phyloP scores from a whole-genome alignment of 371 early-diverging fungal genomes.

The Nosema granulosis region DNA sequence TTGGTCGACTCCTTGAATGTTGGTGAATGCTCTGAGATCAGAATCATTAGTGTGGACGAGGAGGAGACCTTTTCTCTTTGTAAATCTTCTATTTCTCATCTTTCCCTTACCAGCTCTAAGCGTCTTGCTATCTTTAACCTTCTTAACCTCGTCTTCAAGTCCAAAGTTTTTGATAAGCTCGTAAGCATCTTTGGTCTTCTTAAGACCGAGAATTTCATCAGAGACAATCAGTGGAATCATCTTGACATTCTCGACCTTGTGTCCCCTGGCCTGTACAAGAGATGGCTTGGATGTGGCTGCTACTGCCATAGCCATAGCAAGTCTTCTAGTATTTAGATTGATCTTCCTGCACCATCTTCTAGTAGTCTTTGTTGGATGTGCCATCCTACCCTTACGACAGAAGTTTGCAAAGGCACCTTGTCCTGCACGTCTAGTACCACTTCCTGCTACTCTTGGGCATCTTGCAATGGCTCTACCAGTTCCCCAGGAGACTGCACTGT shows the following conservation, averaged over 20 bases:
- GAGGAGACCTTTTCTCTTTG: constrained; percentile 91
- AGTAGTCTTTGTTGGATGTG: constrained; percentile 97
- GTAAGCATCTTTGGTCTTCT: constrained; percentile 92
- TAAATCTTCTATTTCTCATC: constrained; percentile 95
- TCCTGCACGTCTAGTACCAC: constrained; percentile 97
- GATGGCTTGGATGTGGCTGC: constrained; percentile 91
- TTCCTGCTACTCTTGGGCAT: constrained; percentile 96
- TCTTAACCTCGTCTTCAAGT: constrained; percentile 88
- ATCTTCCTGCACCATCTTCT: constrained; percentile 99
- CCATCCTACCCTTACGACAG: constrained; percentile 99
- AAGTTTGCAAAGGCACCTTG: constrained; percentile 99
- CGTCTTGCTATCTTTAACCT: constrained; percentile 88
- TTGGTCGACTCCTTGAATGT: constrained; percentile 96
- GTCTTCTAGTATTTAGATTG: constrained; percentile 92
- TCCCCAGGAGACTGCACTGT: constrained; percentile 99
- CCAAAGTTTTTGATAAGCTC: constrained; percentile 81
- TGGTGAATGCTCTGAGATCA: constrained; percentile 91
- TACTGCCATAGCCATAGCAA: constrained; percentile 90
- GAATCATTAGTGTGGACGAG: constrained; percentile 84
- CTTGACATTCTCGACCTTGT: constrained; percentile 83
- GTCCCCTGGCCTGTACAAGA: constrained; percentile 95
- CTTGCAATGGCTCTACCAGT: constrained; percentile 96
- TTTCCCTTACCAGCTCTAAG: constrained; percentile 97
- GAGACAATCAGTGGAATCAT: constrained; percentile 89
- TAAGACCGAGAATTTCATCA: constrained; percentile 75